A percentile compares a stretch with the other conserved stretches of the same genome.
These are phyloP conservation scores for Aurantiochytrium sp. DNA, from an alignment of 108 stramenopile species.

Conservation along the genomic window DNA sequence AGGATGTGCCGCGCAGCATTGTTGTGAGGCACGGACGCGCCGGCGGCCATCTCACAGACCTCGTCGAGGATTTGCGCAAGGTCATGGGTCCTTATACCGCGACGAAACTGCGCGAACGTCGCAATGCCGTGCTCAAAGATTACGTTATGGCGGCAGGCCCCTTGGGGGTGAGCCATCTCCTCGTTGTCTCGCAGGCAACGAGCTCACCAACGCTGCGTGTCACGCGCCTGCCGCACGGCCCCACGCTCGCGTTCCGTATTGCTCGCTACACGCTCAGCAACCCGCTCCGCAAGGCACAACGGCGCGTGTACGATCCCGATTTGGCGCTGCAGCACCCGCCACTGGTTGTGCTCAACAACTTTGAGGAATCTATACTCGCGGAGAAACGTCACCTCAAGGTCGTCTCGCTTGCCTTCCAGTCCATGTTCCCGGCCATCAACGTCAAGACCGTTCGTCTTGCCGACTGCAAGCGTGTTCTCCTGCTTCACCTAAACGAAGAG, in stretches of 20 bases:
- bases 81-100: slow-evolving; percentile 95
- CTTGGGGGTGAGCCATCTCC: slow-evolving; percentile 84
- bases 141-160: slow-evolving; percentile 59
- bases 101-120: slow-evolving; percentile 74
- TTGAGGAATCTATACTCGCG: slow-evolving; percentile 61
- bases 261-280: slow-evolving; percentile 68
- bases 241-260: slow-evolving; percentile 85
- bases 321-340: slow-evolving; percentile 64
- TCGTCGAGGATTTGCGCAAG: slow-evolving; percentile 77
- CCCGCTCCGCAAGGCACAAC: slow-evolving; percentile 74
- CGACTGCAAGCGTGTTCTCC: slow-evolving; percentile 87
- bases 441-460: slow-evolving; percentile 78
- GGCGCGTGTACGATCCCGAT: slow-evolving; percentile 68
- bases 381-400: slow-evolving; percentile 76
- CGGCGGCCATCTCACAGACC: slow-evolving; percentile 48
- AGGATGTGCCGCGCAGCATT: slow-evolving; percentile 37
- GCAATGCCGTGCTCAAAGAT: slow-evolving; percentile 44
- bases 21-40: slow-evolving; percentile 37
- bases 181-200: slow-evolving; percentile 75
- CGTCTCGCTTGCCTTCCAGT: slow-evolving; percentile 93
- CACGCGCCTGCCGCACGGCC: slow-evolving; percentile 81
- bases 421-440: slow-evolving; percentile 97
- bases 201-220: slow-evolving; percentile 67
- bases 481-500: slow-evolving; percentile 68
- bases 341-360: slow-evolving; percentile 96